Conservation (phyloP, 495 filamentous ascomycete species). For the Entonaema liquescens region DNA sequence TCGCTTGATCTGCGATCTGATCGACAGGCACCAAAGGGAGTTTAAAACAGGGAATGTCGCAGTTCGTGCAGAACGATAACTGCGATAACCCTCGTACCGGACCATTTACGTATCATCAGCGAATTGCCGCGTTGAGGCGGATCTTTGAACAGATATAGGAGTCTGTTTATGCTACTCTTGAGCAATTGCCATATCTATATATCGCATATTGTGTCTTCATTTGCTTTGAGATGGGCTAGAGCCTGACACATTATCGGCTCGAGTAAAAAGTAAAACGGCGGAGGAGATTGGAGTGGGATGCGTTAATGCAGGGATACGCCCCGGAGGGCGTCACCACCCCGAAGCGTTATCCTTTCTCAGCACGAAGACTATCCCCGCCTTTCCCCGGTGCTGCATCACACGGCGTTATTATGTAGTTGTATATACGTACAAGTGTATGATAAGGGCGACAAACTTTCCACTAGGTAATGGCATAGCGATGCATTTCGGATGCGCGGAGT, state of each 20-base stretch:
- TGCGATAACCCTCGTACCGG: constrained; percentile 10
- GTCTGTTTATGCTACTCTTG: constrained; percentile 7
- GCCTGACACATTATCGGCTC: not conserved
- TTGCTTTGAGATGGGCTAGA: not conserved
- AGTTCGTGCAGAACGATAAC: constrained; percentile 5
- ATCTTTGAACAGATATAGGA: not conserved
- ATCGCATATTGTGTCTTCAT: not conserved
- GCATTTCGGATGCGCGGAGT: constrained; percentile 23
- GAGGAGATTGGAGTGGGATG: constrained; percentile 5
- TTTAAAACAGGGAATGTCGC: constrained; percentile 14
- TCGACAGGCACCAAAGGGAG: constrained; percentile 20
- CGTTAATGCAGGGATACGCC: not conserved
- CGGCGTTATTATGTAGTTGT: constrained; percentile 27
- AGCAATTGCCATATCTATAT: not conserved
- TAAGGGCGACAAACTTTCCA: constrained; percentile 11
- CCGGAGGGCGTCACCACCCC: not conserved
- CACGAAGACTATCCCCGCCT: not conserved
- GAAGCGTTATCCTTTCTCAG: not conserved
- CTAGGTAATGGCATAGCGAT: constrained; percentile 36
- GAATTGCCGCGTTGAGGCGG: not conserved
- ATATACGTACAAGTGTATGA: constrained; percentile 37
- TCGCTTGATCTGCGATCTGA: constrained; percentile 22
- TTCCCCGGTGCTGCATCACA: not conserved
- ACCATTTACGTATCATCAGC: not conserved
- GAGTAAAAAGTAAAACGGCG: not conserved